These are phyloP conservation scores for Eudorina sp. DNA, from an alignment of 139 green algal genomes.

Conservation along the genomic window DNA sequence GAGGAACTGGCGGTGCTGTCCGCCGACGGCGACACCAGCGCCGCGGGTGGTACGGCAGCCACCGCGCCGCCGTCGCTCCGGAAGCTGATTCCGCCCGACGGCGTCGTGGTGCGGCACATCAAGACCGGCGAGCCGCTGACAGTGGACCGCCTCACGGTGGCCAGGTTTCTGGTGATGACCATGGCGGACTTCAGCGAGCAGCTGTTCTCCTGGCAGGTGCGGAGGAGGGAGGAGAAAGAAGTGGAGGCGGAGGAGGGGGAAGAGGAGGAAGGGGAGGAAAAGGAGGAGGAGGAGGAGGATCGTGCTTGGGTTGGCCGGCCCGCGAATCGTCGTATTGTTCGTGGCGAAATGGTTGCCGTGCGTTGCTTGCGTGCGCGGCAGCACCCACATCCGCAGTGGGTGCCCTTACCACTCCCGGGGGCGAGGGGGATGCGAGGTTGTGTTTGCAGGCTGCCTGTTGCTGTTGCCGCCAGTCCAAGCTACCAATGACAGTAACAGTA, in stretches of 20 bases:
- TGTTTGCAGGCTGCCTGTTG: too few relatives aligned
- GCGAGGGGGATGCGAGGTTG: too few relatives aligned
- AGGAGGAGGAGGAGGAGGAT: background rate
- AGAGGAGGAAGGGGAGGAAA: background rate
- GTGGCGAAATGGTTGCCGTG: too few relatives aligned
- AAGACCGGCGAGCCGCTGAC: constrained; percentile 52
- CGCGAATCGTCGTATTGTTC: too few relatives aligned
- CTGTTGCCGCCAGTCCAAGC: too few relatives aligned
- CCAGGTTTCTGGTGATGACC: constrained; percentile 52
- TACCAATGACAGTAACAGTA: too few relatives aligned
- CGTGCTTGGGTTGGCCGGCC: background rate
- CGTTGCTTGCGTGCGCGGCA: too few relatives aligned
- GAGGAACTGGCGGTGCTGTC: constrained; percentile 6
- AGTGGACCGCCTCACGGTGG: constrained; percentile 43
- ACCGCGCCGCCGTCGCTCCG: background rate
- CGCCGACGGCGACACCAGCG: background rate
- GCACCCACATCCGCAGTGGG: too few relatives aligned
- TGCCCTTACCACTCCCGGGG: too few relatives aligned
- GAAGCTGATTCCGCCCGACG: constrained; percentile 26
- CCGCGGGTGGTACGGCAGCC: background rate
- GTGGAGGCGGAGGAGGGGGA: background rate
- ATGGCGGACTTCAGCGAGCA: constrained; percentile 65
- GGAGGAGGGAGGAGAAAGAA: background rate
- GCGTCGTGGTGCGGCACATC: constrained; percentile 53
- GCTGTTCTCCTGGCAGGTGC: constrained; percentile 55